Evolutionary conservation across 2,329 filamentous ascomycete species (phyloP).

Genomic region (Tolypocladium album): DNA sequence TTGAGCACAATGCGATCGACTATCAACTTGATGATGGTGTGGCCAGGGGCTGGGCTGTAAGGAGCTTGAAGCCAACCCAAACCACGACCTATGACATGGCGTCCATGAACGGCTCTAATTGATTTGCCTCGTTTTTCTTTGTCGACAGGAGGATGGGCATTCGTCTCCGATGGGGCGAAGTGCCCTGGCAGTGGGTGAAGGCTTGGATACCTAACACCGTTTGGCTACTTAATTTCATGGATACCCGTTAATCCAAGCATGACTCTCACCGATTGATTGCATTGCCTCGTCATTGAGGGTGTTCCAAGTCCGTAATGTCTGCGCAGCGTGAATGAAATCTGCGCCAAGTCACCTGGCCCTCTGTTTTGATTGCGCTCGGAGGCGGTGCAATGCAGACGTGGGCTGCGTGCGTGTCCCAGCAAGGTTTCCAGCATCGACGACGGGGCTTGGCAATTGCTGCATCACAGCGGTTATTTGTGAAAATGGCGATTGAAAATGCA

Average conservation of each 20-base stretch:
- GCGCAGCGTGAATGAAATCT: background rate
- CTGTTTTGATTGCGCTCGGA: background rate
- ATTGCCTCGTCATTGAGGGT: background rate
- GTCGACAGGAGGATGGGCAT: background rate
- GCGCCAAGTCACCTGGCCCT: background rate
- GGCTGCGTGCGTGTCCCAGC: background rate
- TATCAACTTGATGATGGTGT: background rate
- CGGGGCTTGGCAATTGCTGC: background rate
- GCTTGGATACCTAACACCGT: background rate
- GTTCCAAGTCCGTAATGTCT: background rate
- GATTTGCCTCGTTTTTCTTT: background rate
- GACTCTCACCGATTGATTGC: background rate
- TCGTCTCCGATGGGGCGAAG: background rate
- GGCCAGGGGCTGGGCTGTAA: background rate
- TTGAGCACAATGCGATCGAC: background rate
- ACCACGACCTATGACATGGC: background rate
- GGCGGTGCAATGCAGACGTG: background rate
- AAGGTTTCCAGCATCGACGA: background rate
- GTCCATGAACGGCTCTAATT: background rate
- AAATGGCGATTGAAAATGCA: background rate
- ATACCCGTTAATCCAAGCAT: constrained; percentile 2
- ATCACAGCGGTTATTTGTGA: background rate
- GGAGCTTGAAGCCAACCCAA: background rate
- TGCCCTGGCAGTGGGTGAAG: background rate
- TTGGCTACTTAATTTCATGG: constrained; percentile 2